Evolutionary conservation across 495 filamentous ascomycete species (phyloP).

Genomic region (Bombardia bombarda): DNA sequence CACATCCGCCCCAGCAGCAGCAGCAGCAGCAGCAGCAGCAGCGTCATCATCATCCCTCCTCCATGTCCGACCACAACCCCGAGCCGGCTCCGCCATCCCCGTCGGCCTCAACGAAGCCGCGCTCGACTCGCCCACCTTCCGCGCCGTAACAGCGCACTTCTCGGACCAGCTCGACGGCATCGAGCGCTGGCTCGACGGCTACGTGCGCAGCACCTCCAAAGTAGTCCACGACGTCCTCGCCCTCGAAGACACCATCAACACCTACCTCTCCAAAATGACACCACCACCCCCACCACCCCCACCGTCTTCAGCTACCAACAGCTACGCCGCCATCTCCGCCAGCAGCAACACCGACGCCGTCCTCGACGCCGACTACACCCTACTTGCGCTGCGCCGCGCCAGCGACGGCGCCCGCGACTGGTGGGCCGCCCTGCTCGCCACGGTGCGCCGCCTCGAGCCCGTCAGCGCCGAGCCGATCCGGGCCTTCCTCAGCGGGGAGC

Average conservation of each 20-base stretch:
- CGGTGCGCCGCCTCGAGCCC: slow-evolving; percentile 65
- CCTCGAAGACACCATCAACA: slow-evolving; percentile 62
- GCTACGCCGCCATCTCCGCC: slow-evolving; percentile 54
- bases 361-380: slow-evolving; percentile 91
- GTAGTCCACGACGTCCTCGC: slow-evolving; percentile 63
- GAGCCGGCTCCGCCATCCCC: slow-evolving; percentile 46
- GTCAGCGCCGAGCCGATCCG: slow-evolving; percentile 75
- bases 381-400: slow-evolving; percentile 74
- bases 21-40: too few relatives aligned
- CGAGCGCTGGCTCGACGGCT: slow-evolving; percentile 89
- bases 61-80: too few relatives aligned
- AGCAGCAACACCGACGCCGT: slow-evolving; percentile 66
- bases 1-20: too few relatives aligned
- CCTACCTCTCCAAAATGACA: slow-evolving; percentile 61
- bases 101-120: slow-evolving; percentile 89
- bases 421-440: slow-evolving; percentile 67
- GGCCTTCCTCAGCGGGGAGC: slow-evolving; percentile 64
- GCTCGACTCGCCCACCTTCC: slow-evolving; percentile 92
- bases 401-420: slow-evolving; percentile 78
- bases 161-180: slow-evolving; percentile 84
- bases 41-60: too few relatives aligned
- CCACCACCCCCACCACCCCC: slow-evolving; percentile 66
- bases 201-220: slow-evolving; percentile 69
- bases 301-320: slow-evolving; percentile 61
- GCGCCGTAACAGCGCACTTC: slow-evolving; percentile 81